Evolutionary conservation across 495 filamentous ascomycete species (phyloP).

Genomic region (Usnea hakonensis): DNA sequence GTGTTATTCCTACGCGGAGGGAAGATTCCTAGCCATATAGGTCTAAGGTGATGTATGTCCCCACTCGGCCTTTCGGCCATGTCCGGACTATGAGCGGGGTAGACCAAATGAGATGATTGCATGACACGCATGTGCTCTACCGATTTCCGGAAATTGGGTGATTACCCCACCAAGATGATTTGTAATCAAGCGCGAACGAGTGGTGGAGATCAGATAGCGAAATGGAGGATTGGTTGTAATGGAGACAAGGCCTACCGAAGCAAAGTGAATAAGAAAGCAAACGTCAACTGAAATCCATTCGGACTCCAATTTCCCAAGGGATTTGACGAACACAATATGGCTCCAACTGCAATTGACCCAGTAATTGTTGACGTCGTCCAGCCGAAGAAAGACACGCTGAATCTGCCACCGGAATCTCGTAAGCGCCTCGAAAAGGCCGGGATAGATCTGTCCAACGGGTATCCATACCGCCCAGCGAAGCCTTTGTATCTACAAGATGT

Average conservation of each 20-base stretch:
- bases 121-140: background rate
- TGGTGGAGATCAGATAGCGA: background rate
- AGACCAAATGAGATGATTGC: background rate
- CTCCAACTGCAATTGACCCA: conserved; percentile 47
- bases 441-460: conserved; percentile 56
- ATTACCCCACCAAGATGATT: conserved; percentile 8
- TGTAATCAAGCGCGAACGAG: background rate
- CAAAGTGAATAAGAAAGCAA: background rate
- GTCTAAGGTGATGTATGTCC: too few relatives aligned
- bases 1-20: too few relatives aligned
- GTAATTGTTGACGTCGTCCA: conserved; percentile 24
- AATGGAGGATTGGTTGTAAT: background rate
- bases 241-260: background rate
- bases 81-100: background rate
- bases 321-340: conserved; percentile 25
- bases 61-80: too few relatives aligned
- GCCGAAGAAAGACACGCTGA: conserved; percentile 55
- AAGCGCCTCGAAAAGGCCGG: conserved; percentile 54
- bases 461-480: conserved; percentile 57
- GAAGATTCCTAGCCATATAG: too few relatives aligned
- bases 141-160: conserved; percentile 14
- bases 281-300: background rate
- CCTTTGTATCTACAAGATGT: conserved; percentile 62
- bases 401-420: conserved; percentile 45
- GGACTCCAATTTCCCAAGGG: background rate